These are phyloP conservation scores for Ascochyta viciae-villosae DNA, from an alignment of 2,329 filamentous ascomycete species.

Conservation along the genomic window DNA sequence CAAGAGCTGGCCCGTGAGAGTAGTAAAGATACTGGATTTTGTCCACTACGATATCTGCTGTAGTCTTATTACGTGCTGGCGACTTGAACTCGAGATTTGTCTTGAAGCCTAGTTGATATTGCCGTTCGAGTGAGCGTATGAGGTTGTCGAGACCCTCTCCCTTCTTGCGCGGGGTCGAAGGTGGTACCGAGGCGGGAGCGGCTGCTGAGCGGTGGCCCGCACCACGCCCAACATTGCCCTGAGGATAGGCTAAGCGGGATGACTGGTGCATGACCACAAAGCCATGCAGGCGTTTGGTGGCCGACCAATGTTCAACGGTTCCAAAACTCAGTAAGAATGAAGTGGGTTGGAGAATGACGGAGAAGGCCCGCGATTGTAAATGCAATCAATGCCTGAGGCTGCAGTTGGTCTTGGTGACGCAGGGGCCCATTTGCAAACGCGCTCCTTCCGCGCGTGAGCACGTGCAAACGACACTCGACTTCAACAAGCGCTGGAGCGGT, in stretches of 20 bases:
- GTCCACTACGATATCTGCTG: constrained; percentile 21
- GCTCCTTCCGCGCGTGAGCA: constrained; percentile 8
- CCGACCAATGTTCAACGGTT: neutral
- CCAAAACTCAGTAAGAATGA: neutral
- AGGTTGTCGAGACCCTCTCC: constrained; percentile 26
- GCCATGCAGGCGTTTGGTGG: constrained; percentile 4
- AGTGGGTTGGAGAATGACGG: neutral
- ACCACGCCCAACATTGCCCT: constrained; percentile 1
- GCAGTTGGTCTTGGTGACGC: constrained; percentile 19
- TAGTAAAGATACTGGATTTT: constrained; percentile 33
- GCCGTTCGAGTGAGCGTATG: constrained; percentile 28
- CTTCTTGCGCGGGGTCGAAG: constrained; percentile 20
- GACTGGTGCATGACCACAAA: constrained; percentile 15
- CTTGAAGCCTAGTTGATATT: constrained; percentile 32
- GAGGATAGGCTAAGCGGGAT: constrained; percentile 4
- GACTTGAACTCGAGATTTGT: constrained; percentile 28
- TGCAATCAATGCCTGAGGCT: constrained; percentile 34
- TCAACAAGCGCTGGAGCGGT: neutral
- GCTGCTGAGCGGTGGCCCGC: constrained; percentile 9
- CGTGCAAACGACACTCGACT: constrained; percentile 2
- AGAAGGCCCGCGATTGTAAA: constrained; percentile 1
- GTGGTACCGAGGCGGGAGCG: constrained; percentile 22
- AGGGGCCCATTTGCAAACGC: constrained; percentile 10
- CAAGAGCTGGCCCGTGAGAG: constrained; percentile 15
- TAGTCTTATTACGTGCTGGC: constrained; percentile 19